Evolutionary conservation across 306 rosid species (phyloP).

Genomic region (Astragalus membranaceus): DNA sequence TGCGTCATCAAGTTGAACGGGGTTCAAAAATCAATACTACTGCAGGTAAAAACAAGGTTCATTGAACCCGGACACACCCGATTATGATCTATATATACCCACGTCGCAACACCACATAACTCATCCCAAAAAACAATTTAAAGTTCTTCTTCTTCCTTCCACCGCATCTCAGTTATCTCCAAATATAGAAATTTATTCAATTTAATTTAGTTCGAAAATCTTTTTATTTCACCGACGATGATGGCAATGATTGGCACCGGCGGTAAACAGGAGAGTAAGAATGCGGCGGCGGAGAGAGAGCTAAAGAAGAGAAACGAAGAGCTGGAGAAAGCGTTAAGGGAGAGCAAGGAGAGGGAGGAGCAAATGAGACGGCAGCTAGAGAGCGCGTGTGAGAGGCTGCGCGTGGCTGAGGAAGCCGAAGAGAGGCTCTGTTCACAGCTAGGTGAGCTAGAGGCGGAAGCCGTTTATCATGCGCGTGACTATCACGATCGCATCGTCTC

Average conservation of each 20-base stretch:
- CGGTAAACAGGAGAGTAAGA: neutral
- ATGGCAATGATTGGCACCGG: conserved; percentile 32
- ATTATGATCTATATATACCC: conserved; percentile 15
- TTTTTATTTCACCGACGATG: conserved; percentile 2
- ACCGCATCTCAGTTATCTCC: neutral
- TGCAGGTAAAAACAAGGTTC: neutral
- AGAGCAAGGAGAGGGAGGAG: conserved; percentile 67
- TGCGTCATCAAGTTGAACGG: conserved; percentile 18
- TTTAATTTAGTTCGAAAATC: neutral
- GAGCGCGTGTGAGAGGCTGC: conserved; percentile 51
- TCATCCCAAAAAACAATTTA: neutral
- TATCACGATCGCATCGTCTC: conserved; percentile 47
- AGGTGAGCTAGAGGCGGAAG: conserved; percentile 83
- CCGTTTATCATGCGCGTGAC: conserved; percentile 63
- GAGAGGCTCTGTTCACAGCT: conserved; percentile 92
- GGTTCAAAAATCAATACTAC: no score
- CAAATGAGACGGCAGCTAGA: conserved; percentile 47
- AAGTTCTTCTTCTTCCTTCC: neutral
- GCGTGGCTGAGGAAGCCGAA: conserved; percentile 84
- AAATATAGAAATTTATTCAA: neutral
- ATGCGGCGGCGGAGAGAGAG: conserved; percentile 5
- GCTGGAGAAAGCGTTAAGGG: conserved; percentile 63
- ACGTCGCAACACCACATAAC: neutral
- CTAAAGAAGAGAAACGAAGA: conserved; percentile 59
- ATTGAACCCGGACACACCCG: conserved; percentile 36